Percentiles rank a stretch among this genome's conserved stretches.
phyloP scores from a whole-genome alignment of 139 green algal genomes.

The Coelastrella sp. region DNA sequence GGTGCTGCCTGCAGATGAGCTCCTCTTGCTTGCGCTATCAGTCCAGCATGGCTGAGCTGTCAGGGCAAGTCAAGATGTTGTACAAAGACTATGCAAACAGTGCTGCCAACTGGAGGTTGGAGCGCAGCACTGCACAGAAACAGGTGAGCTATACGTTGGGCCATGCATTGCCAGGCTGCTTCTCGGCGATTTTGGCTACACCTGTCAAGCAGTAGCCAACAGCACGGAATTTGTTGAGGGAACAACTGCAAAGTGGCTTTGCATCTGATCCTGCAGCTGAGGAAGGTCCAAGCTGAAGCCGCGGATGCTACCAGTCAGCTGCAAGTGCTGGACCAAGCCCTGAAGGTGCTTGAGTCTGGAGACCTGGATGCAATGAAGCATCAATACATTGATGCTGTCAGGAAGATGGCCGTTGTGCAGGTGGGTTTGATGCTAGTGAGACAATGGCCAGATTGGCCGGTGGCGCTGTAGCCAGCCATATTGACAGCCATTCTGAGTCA shows the following conservation, averaged over 20 bases:
- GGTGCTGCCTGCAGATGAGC: slow-evolving; percentile 8
- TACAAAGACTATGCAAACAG: slow-evolving; percentile 66
- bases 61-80: slow-evolving; percentile 66
- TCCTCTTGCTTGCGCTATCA: slow-evolving; percentile 49
- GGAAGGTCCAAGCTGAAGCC: slow-evolving; percentile 34
- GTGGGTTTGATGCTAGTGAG: slow-evolving; percentile 1
- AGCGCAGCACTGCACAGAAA: slow-evolving; percentile 50
- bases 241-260: neutral
- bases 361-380: slow-evolving; percentile 51
- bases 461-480: no score
- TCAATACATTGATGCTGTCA: slow-evolving; percentile 67
- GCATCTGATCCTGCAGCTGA: slow-evolving; percentile 1
- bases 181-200: neutral
- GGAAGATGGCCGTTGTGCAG: slow-evolving; percentile 70
- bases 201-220: neutral
- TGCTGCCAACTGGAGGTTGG: slow-evolving; percentile 13
- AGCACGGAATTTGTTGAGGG: neutral
- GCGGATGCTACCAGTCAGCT: slow-evolving; percentile 32
- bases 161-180: neutral
- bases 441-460: no score
- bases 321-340: slow-evolving; percentile 48
- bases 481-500: neutral
- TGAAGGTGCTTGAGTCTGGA: slow-evolving; percentile 50
- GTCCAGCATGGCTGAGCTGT: slow-evolving; percentile 57
- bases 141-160: slow-evolving; percentile 41